Base-by-base conservation (phyloP, 345 rosid genomes). In the Eucalyptus erythrocorys region DNA sequence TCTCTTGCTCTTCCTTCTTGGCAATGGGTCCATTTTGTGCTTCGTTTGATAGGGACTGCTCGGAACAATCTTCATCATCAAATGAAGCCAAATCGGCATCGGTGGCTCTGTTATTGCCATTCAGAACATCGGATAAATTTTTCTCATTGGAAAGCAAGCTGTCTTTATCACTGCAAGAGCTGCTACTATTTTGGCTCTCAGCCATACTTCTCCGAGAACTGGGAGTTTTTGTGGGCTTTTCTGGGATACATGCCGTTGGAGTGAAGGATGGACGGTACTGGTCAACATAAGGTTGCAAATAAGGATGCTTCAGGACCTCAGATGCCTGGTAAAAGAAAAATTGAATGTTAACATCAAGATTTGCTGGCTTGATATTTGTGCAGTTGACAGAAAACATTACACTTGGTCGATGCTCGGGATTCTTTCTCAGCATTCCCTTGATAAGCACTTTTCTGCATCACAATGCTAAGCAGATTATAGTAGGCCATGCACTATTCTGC, bases 371-470 rank as follows among this genome's bases (percentile, higher is more conserved):
- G 86, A 51, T 88, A 64, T 64, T 87, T 64, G 57, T 87, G 89
- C 86, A 89, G 89, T 85, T 87, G 90, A 90, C 57, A 89, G 89
- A 86, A 88, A 93, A 42, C 30, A 96, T 93, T 94, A 98, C 99
- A 91, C 91, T 97, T 87, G 99, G 99, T 86, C 99, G 97, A 91
- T 96, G 99, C 93, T 97, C 99, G 0, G 99, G 99, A 89, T 93
- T 97, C 95, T 98, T 98, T 91, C 99, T 94, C 91, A 98, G 92
- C 99, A 98, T 98, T 88, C 98, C 96, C 90, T 96, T 98, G 91
- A 98, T 98, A 84, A 98, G 92, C 55, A 94, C 89, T 93, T 98
- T 98, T 93, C 99, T 98, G 97, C 86, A 71, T 51, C 37, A 89
- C 49, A 86, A 85, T 88, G 88, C 42, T 76, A 90, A 89, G 89